phyloP scores from a whole-genome alignment of 2,329 filamentous ascomycete genomes.

The Penicillium sp. region DNA sequence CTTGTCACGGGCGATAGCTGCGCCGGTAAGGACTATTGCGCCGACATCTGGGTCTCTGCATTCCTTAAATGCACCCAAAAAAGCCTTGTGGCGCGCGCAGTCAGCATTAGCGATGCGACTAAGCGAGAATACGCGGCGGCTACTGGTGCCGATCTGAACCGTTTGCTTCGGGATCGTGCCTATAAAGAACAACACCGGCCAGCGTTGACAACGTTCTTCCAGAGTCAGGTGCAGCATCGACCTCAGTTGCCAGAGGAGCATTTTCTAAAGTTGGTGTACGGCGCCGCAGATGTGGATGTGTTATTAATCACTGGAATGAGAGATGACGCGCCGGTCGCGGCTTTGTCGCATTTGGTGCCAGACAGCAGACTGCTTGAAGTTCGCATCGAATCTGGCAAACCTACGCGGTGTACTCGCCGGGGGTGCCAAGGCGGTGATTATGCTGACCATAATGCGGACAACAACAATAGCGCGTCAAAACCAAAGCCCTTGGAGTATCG shows the following conservation, averaged over 20 bases:
- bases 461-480: neutral
- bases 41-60: constrained; percentile 49
- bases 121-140: constrained; percentile 56
- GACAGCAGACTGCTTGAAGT: constrained; percentile 55
- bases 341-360: constrained; percentile 55
- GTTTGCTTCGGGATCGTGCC: constrained; percentile 51
- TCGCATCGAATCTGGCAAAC: constrained; percentile 42
- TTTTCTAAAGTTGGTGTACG: constrained; percentile 48
- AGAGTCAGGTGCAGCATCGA: constrained; percentile 41
- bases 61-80: constrained; percentile 30
- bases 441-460: neutral
- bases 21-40: constrained; percentile 61
- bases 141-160: constrained; percentile 47
- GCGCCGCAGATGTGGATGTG: constrained; percentile 48
- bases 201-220: constrained; percentile 53
- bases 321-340: constrained; percentile 56
- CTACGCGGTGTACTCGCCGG: constrained; percentile 29
- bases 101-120: constrained; percentile 58
- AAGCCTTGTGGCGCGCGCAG: constrained; percentile 37
- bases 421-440: neutral
- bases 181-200: constrained; percentile 62
- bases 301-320: constrained; percentile 63
- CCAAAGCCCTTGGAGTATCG: constrained; percentile 24
- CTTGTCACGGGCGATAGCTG: constrained; percentile 53
- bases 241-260: constrained; percentile 51